Evolutionary conservation across 192 early-diverging fungal genomes (phyloP), one percentile per base, ranked within the genome.

Genomic region (Coemansia aciculifera): DNA sequence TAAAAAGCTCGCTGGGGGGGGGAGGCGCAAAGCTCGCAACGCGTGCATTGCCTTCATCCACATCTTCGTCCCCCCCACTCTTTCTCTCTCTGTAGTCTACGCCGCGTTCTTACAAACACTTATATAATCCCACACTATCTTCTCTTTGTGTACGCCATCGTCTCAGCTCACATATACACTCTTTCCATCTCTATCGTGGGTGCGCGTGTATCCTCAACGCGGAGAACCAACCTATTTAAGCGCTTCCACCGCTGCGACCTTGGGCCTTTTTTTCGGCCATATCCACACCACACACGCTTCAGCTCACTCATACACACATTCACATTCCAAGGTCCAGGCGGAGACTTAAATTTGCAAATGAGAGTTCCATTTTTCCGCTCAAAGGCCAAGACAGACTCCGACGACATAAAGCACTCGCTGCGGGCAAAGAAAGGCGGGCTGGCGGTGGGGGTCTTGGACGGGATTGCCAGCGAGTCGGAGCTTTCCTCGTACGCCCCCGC

Each of bases 291-390:
- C 17, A 8, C 21, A 49, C 15, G 34, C 21, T 44, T 60, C 27
- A 59, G n/a, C 39, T 42, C 42, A 17, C 42, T 43, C 42, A 17
- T 17, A 17, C 59, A 36, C 11, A 39, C 44, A 39, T 13, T n/a
- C 40, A 27, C 11, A 36, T 59, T 48, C 19, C 44, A 48, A 48
- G 44, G 4, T 0, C 19, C n/a, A 44, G 43, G 5, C 17, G n/a
- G n/a, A 21, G n/a, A 48, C 44, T 34, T 34, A 8, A 19, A 48
- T 48, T 48, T 8, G 6, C 44, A n/a, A 27, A 81, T 81, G 78
- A 64, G 66, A 60, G 69, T 81, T 0, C 78, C 78, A 44, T 81
- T 81, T 44, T 81, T 81, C 70, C 78, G 78, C 12, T 56, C 57
- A 43, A 71, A 67, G 72, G 39, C 63, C 6, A 32, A 44, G 36